Base-by-base conservation (phyloP, 768 basidiomycete genomes). In the Rhizopogon vesiculosus region DNA sequence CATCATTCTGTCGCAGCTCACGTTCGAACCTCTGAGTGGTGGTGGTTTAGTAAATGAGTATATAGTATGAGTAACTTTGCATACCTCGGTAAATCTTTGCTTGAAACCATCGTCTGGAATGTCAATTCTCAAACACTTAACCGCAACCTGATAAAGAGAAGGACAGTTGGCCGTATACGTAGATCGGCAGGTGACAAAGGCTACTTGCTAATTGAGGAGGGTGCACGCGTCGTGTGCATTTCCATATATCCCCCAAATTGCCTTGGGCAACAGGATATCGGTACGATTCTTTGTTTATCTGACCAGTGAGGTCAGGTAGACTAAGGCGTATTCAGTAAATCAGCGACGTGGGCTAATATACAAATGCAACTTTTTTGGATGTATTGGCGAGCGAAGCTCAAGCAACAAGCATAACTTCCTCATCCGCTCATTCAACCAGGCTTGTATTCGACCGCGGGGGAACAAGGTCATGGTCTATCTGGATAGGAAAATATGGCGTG, bases 201-300 rank as follows among this genome's bases (percentile, higher is more conserved):
- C 10, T 28, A 35, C 25, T n/a, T 40, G 40, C 28, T n/a, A 19
- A 51, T 41, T 10, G 10, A 29, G 39, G 6, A 40, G 25, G 39
- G 12, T 12, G 15, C 8, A 16, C 25, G 28, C 4, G 22, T 6
- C 25, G 35, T 19, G 39, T 29, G 31, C 51, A 51, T 31, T 51
- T 51, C 51, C 51, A 51, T 8, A 51, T 18, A 41, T 51, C 51
- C 22, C 40, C 18, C 15, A 40, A 28, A 6, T 31, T 63, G 0
- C 66, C 66, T 45, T 62, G 53, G 0, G 66, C 66, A 1, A 28
- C 55, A 42, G 66, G 66, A 52, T 67, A 62, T 10, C 42, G 45
- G 18, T 56, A 3, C 7, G 15, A 54, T 38, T 38, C 35, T 53
- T 8, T 67, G 51, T 25, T 31, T 49, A 67, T 54, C n/a, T 25